Evolutionary conservation across 805 yeast genomes (phyloP), one percentile per base, ranked within the genome.

Genomic region (Phaffomyces thermotolerans): DNA sequence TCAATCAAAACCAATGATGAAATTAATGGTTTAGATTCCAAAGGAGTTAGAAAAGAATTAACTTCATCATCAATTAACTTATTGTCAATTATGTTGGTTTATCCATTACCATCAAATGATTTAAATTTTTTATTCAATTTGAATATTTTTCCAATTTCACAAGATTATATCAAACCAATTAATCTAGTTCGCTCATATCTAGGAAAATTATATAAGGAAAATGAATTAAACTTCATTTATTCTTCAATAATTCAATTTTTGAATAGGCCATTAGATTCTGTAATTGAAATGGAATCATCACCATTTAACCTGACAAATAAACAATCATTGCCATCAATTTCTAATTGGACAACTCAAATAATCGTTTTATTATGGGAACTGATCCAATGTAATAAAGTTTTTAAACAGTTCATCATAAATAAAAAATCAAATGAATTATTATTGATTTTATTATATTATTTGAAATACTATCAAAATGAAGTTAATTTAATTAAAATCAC

Each of bases 361-460:
- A 61, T 78, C 6, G 71, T 83, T 57, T 57, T 90, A 8, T 51
- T 84, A 14, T 86, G 95, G 85, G 95, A 85, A 53, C 63, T 88
- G 36, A 63, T 77, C 30, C 91, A 86, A 56, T 80, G 88, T 52
- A 91, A 91, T 62, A 69, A 68, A 46, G 62, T 62, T 39, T 80
- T 83, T 53, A 71, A 71, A 45, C 54, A 57, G 15, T 64, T 69
- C 40, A 63, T 78, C 27, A 61, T 71, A 3, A 68, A 70, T 13
- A 67, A 70, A 37, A 69, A 70, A 48, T 73, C 79, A 2, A 67
- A 72, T 27, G 82, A 81, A 51, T 59, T 84, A 34, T 59, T 76
- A 36, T 64, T 84, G 0, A 61, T 73, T 2, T 60, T 84, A 17
- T 54, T 80, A 8, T 84, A 74, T 59, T 76, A 84, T 58, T 67